These are phyloP conservation scores for Aspergillus ellipticus DNA, from an alignment of 495 filamentous ascomycete genomes.

Conservation along the genomic window DNA sequence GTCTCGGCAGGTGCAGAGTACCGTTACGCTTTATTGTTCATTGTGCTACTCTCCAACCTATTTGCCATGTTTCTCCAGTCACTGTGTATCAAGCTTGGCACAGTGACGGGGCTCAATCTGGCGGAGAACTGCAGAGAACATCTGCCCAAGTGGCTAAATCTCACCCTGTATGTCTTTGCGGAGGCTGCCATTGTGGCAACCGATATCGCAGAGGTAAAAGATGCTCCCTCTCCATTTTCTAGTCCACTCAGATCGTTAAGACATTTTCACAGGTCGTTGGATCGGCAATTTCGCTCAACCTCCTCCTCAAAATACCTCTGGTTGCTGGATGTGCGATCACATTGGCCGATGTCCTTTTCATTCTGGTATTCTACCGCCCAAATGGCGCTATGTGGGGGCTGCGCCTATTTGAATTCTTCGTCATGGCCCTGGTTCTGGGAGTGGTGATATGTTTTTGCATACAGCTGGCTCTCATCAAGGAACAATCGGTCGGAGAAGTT, in stretches of 20 bases:
- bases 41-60: conserved; percentile 77
- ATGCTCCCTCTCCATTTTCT: background rate
- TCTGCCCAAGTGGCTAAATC: conserved; percentile 72
- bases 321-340: conserved; percentile 86
- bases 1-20: conserved; percentile 67
- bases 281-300: conserved; percentile 84
- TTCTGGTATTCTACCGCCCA: conserved; percentile 81
- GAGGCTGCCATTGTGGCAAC: conserved; percentile 84
- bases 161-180: conserved; percentile 67
- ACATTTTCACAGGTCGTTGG: conserved; percentile 65
- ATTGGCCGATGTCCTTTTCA: conserved; percentile 77
- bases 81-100: conserved; percentile 77
- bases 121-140: conserved; percentile 75
- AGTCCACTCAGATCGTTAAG: background rate
- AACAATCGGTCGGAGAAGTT: conserved; percentile 68
- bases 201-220: conserved; percentile 75
- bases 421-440: conserved; percentile 72
- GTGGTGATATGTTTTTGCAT: conserved; percentile 92
- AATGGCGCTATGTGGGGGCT: conserved; percentile 68
- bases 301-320: conserved; percentile 75
- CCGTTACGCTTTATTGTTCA: conserved; percentile 68
- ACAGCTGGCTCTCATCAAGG: conserved; percentile 73
- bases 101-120: conserved; percentile 79
- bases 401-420: conserved; percentile 75
- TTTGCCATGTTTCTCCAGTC: conserved; percentile 83